phyloP scores from a whole-genome alignment of 352 stramenopile genomes.

The Phytophthora cajani region DNA sequence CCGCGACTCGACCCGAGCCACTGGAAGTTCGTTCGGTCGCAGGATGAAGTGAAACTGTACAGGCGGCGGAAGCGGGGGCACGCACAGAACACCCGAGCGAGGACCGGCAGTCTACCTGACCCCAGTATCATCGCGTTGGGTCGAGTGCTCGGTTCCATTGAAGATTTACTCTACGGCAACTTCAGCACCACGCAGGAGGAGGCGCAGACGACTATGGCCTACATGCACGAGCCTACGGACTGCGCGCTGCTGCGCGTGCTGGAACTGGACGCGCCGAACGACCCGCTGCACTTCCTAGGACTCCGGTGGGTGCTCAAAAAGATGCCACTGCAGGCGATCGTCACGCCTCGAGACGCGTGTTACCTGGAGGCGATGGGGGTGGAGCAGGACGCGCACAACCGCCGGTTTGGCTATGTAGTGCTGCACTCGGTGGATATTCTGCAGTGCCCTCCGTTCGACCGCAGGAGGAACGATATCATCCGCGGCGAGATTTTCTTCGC shows the following conservation, averaged over 20 bases:
- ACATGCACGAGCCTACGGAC: conserved; percentile 42
- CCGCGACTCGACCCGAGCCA: conserved; percentile 30
- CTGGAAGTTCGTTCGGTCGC: conserved; percentile 47
- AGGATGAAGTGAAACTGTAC: conserved; percentile 47
- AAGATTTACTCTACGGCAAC: conserved; percentile 59
- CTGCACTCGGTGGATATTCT: conserved; percentile 56
- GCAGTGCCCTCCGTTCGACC: conserved; percentile 49
- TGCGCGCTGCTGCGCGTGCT: conserved; percentile 49
- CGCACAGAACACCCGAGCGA: conserved; percentile 5
- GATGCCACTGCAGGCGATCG: conserved; percentile 34
- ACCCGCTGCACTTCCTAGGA: conserved; percentile 62
- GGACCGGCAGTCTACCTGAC: conserved; percentile 9
- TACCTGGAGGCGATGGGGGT: conserved; percentile 61
- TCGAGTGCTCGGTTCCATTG: conserved; percentile 51
- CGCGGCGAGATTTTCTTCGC: conserved; percentile 43
- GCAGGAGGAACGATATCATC: conserved; percentile 29
- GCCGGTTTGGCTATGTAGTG: conserved; percentile 51
- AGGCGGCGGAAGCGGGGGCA: conserved; percentile 24
- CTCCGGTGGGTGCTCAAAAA: conserved; percentile 61
- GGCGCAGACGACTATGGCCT: conserved; percentile 47
- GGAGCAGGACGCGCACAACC: conserved; percentile 35
- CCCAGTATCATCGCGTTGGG: conserved; percentile 52
- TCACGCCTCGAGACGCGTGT: conserved; percentile 29
- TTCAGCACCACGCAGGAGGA: conserved; percentile 51
- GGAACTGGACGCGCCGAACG: conserved; percentile 38